Conservation (phyloP, 202 grass and related monocot species). For the Schoenoplectus tabernaemontani region DNA sequence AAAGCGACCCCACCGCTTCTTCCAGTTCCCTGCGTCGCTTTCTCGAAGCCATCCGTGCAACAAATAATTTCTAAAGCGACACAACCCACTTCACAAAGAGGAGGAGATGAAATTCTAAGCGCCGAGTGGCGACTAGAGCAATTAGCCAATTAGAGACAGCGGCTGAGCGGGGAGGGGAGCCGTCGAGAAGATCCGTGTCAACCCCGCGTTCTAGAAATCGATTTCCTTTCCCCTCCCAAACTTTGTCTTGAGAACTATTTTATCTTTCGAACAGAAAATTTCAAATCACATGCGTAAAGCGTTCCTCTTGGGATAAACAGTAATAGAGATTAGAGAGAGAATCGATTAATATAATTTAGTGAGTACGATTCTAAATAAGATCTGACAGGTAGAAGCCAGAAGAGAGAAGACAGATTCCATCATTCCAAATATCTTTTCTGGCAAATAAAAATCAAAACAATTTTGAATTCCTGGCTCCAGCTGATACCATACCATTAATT, state of each 20-base stretch:
- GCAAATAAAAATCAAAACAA: neutral
- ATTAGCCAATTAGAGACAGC: too few relatives aligned
- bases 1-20: neutral
- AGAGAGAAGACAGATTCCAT: neutral
- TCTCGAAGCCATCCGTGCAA: neutral
- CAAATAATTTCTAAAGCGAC: neutral
- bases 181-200: conserved; percentile 13
- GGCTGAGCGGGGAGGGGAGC: neutral
- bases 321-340: neutral
- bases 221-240: too few relatives aligned
- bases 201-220: conserved; percentile 14
- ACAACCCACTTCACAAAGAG: neutral
- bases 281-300: conserved; percentile 2
- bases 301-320: neutral
- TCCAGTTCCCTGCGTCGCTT: neutral
- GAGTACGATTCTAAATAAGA: neutral
- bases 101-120: neutral
- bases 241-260: neutral
- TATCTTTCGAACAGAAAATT: neutral
- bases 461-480: conserved; percentile 20
- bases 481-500: neutral
- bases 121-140: neutral
- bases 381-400: conserved; percentile 11
- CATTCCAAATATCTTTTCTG: neutral
- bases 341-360: neutral